Evolutionary conservation across 176 grass and related monocot genomes (phyloP).

Genomic region (bread wheat (Triticum aestivum)): IWGSC_CS_RefSeq_v2.1 NC_057798.1:187473115-187473614

Average conservation of each 20-base stretch:
- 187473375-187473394: slow-evolving; percentile 26
- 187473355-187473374: slow-evolving; percentile 21
- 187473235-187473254: slow-evolving; percentile 27
- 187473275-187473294: slow-evolving; percentile 30
- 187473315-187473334: slow-evolving; percentile 18
- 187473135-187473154: slow-evolving; percentile 34
- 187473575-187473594: slow-evolving; percentile 33
- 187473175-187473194: slow-evolving; percentile 38
- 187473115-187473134: slow-evolving; percentile 43
- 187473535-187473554: slow-evolving; percentile 11
- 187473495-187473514: slow-evolving; percentile 24
- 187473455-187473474: slow-evolving; percentile 15
- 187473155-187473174: slow-evolving; percentile 31
- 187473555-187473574: slow-evolving; percentile 33
- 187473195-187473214: slow-evolving; percentile 22
- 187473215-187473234: slow-evolving; percentile 25
- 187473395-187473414: slow-evolving; percentile 35
- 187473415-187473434: slow-evolving; percentile 29
- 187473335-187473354: slow-evolving; percentile 18
- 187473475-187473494: slow-evolving; percentile 46
- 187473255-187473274: slow-evolving; percentile 23
- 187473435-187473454: slow-evolving; percentile 21
- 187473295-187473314: slow-evolving; percentile 1
- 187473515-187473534: slow-evolving; percentile 24
- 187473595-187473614: slow-evolving; percentile 4